Evolutionary conservation across 2,329 filamentous ascomycete genomes (phyloP).

Genomic region (Fulvia fulva): DNA sequence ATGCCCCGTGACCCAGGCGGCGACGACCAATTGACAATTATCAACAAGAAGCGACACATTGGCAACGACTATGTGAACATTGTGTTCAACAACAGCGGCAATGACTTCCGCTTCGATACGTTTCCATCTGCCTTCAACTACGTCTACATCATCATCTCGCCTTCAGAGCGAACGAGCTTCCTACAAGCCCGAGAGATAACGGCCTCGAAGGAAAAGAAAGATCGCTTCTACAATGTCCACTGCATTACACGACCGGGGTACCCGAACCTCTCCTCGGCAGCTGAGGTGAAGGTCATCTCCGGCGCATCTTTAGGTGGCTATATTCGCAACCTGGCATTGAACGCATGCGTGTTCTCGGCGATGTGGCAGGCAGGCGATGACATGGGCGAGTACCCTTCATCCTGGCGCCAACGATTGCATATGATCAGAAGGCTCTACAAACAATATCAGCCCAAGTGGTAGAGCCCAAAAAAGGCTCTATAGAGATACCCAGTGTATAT

Average conservation of each 20-base stretch:
- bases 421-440: slow-evolving; percentile 82
- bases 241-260: slow-evolving; percentile 85
- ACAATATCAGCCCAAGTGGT: slow-evolving; percentile 35
- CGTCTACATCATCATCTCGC: slow-evolving; percentile 93
- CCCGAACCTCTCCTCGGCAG: slow-evolving; percentile 84
- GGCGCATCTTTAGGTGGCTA: slow-evolving; percentile 78
- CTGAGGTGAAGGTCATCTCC: slow-evolving; percentile 83
- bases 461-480: background rate
- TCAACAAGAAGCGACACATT: slow-evolving; percentile 85
- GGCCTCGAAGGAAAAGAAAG: slow-evolving; percentile 35
- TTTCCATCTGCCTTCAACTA: slow-evolving; percentile 96
- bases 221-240: slow-evolving; percentile 78
- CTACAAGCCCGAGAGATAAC: slow-evolving; percentile 55
- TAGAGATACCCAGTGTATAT: slow-evolving; percentile 1
- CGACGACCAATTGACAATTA: slow-evolving; percentile 56
- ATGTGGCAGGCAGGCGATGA: slow-evolving; percentile 70
- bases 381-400: slow-evolving; percentile 66
- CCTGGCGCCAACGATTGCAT: slow-evolving; percentile 81
- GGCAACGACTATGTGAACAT: slow-evolving; percentile 98
- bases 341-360: slow-evolving; percentile 86
- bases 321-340: slow-evolving; percentile 82
- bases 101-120: slow-evolving; percentile 79
- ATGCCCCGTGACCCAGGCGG: slow-evolving; percentile 81
- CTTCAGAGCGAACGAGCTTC: slow-evolving; percentile 74
- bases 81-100: slow-evolving; percentile 93